Conservation (phyloP, 106 monocot genomes). For the Phalaenopsis aphrodite region DNA sequence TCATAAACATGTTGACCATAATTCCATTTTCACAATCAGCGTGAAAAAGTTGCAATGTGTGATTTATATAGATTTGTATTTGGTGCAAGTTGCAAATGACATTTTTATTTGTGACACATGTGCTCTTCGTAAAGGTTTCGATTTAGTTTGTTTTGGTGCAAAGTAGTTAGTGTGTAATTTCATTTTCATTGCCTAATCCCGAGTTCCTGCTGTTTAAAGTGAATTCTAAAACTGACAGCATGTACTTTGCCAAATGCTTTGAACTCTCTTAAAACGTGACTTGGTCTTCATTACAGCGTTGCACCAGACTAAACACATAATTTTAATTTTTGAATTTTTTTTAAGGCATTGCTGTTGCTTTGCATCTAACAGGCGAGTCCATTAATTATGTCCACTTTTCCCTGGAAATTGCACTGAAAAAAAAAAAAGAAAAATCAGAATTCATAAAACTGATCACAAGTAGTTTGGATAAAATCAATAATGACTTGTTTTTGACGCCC, state of each 20-base stretch:
- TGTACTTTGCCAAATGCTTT: background rate
- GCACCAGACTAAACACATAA: background rate
- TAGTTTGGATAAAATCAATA: background rate
- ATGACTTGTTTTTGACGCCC: background rate
- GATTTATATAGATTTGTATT: background rate
- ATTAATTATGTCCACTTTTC: background rate
- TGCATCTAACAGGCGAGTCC: background rate
- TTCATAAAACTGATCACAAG: background rate
- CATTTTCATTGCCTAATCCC: background rate
- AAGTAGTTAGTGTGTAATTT: background rate
- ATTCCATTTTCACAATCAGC: background rate
- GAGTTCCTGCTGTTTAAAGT: background rate
- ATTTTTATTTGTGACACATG: background rate
- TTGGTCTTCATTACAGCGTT: background rate
- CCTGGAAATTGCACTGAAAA: background rate
- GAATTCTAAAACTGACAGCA: background rate
- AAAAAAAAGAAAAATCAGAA: background rate
- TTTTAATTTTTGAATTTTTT: background rate
- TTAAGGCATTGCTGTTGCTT: background rate
- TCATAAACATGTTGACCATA: background rate
- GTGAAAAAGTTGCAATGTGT: background rate
- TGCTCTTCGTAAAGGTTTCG: background rate
- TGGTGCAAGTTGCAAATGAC: background rate
- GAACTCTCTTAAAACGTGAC: background rate
- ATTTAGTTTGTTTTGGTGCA: background rate